These are phyloP conservation scores for Pelargonium australe DNA, from an alignment of 441 rosid species.

Conservation along the genomic window DNA sequence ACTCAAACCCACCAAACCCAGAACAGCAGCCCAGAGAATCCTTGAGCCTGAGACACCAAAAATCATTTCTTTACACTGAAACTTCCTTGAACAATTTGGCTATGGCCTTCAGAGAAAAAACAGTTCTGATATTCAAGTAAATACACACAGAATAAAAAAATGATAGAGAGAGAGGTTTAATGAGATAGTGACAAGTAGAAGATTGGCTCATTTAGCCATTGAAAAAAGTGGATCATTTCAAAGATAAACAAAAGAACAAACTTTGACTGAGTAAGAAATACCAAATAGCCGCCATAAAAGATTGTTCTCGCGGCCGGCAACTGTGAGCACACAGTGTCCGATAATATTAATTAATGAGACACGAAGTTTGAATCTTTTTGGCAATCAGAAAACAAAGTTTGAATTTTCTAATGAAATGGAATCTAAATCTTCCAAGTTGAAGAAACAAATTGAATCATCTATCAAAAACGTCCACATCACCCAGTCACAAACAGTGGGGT, in stretches of 20 bases:
- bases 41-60: conserved; percentile 5
- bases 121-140: not conserved
- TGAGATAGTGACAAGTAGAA: not conserved
- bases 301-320: not conserved
- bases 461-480: too few species aligned
- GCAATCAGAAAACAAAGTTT: not conserved
- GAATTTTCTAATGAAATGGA: not conserved
- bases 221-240: not conserved
- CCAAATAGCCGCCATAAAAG: not conserved
- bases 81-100: not conserved
- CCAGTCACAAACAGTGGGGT: too few species aligned
- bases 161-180: not conserved
- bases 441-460: not conserved
- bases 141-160: not conserved
- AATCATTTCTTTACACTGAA: not conserved
- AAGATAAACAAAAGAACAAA: not conserved
- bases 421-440: not conserved
- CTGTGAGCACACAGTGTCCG: not conserved
- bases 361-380: not conserved
- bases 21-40: not conserved
- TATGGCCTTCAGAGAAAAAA: not conserved
- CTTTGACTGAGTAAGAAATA: not conserved
- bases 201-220: not conserved
- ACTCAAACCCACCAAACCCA: not conserved
- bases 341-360: not conserved